Base-by-base conservation (phyloP, 2,329 filamentous ascomycete genomes). In the Nothopassalora personata region DNA sequence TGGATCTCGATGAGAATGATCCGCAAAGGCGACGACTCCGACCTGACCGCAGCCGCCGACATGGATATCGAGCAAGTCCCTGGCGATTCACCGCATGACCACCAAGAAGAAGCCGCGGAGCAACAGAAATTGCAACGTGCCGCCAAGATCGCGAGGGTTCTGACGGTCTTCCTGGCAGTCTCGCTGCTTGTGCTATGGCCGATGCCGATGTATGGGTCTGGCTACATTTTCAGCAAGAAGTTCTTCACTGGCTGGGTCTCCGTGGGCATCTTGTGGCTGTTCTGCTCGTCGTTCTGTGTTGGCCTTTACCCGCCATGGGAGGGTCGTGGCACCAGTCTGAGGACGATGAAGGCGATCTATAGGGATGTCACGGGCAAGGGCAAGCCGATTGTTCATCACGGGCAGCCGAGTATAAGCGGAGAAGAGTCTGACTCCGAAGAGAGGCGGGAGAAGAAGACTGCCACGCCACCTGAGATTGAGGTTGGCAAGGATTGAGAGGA, bases 151-250 rank as follows among this genome's bases (percentile, higher is more conserved):
- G 82, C 84, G 0, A 78, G 82, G 53, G 77, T 75, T 33, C 72
- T 85, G 62, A 89, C 86, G 0, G 77, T 85, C 9, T 73, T 81
- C 64, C 79, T 90, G 77, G 89, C 90, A 0, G 61, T 96, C 0
- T 81, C 84, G 0, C 79, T 96, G 57, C 77, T 96, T 0, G 80
- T 96, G 1, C 81, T 96, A 15, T 96, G 91, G 91, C 91, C 92
- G 0, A 93, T 96, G 82, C 91, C 91, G 1, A 86, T 96, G 85
- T 96, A 94, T 70, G 91, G 90, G 10, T 81, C 81, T 0, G 83
- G 83, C 0, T 96, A 96, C 71, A 82, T 96, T 56, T 95, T 94
- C 75, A 86, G 81, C 73, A 88, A 90, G 78, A 80, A 80, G 27
- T 94, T 94, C 79, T 94, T 93, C 59, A 70, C 68, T 0, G 68